Percentiles rank a stretch among this genome's conserved stretches.
phyloP scores from a whole-genome alignment of 2,329 filamentous ascomycete genomes.

The Ceratocystis albifundus region DNA sequence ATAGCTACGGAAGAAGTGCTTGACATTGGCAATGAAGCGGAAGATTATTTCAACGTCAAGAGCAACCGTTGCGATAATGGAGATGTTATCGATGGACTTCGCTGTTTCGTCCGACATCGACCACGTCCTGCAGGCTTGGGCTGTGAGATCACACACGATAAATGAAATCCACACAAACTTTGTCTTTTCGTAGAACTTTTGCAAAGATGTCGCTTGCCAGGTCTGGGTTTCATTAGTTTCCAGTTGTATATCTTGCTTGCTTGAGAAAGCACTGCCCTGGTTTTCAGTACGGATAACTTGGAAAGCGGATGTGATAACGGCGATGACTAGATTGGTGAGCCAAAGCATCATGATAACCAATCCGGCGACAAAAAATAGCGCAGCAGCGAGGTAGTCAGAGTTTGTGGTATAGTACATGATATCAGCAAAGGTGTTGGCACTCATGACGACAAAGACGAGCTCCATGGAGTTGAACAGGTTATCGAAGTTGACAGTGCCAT shows the following conservation, averaged over 20 bases:
- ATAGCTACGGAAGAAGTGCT: slow-evolving; percentile 60
- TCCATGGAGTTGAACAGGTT: slow-evolving; percentile 87
- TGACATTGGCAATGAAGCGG: slow-evolving; percentile 68
- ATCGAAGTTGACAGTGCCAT: slow-evolving; percentile 84
- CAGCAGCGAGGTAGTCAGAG: slow-evolving; percentile 78
- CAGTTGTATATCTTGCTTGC: slow-evolving; percentile 35
- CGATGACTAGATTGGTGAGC: slow-evolving; percentile 88
- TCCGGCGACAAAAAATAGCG: slow-evolving; percentile 60
- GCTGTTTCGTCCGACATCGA: slow-evolving; percentile 53
- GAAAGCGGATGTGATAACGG: slow-evolving; percentile 96
- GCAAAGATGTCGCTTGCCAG: slow-evolving; percentile 42
- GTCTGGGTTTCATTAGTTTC: slow-evolving; percentile 46
- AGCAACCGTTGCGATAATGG: slow-evolving; percentile 64
- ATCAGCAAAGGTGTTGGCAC: slow-evolving; percentile 91
- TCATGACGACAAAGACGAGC: slow-evolving; percentile 96
- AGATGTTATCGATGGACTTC: slow-evolving; percentile 57
- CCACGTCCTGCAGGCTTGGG: slow-evolving; percentile 66
- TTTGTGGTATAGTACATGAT: slow-evolving; percentile 88
- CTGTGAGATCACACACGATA: slow-evolving; percentile 69
- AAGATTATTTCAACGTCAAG: slow-evolving; percentile 73
- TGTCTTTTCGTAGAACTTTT: slow-evolving; percentile 63
- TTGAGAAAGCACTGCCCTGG: slow-evolving; percentile 71
- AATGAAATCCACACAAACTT: slow-evolving; percentile 66
- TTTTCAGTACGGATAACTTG: slow-evolving; percentile 97
- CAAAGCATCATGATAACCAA: slow-evolving; percentile 92